Evolutionary conservation across 306 rosid genomes (phyloP).

Genomic region (Erythrophleum fordii): DNA sequence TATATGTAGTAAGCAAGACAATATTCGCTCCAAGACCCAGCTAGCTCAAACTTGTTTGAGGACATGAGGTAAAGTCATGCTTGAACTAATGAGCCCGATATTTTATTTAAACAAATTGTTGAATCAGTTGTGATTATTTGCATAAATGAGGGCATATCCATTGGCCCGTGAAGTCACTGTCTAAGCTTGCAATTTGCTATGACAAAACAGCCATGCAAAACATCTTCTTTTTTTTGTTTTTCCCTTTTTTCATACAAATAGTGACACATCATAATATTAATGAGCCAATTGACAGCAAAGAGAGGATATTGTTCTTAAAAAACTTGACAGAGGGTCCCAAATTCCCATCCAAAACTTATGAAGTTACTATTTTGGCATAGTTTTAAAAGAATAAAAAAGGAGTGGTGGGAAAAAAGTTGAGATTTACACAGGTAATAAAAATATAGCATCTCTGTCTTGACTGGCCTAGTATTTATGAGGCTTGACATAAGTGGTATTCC

Average conservation of each 20-base stretch:
- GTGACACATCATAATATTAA: conserved; percentile 15
- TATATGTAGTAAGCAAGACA: not conserved
- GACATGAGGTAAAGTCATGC: not conserved
- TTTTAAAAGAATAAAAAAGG: not conserved
- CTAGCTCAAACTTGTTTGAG: not conserved
- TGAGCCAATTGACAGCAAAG: not conserved
- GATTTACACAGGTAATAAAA: not conserved
- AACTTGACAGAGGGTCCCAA: not conserved
- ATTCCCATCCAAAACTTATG: not conserved
- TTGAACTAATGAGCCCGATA: not conserved
- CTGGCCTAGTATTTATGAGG: not conserved
- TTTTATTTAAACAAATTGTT: not conserved
- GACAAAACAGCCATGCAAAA: conserved; percentile 21
- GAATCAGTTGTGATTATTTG: conserved; percentile 16
- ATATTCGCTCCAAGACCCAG: not conserved
- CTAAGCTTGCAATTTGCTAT: conserved; percentile 34
- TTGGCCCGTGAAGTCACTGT: conserved; percentile 36
- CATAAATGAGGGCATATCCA: conserved; percentile 17
- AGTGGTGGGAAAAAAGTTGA: not conserved
- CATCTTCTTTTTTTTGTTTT: not conserved
- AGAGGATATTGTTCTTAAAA: not conserved
- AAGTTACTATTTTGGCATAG: not conserved
- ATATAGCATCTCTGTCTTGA: no score
- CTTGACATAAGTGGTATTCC: not conserved
- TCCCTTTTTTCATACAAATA: not conserved